Evolutionary conservation across 352 stramenopile species (phyloP).

Genomic region (Halophytophthora batemanensis): DNA sequence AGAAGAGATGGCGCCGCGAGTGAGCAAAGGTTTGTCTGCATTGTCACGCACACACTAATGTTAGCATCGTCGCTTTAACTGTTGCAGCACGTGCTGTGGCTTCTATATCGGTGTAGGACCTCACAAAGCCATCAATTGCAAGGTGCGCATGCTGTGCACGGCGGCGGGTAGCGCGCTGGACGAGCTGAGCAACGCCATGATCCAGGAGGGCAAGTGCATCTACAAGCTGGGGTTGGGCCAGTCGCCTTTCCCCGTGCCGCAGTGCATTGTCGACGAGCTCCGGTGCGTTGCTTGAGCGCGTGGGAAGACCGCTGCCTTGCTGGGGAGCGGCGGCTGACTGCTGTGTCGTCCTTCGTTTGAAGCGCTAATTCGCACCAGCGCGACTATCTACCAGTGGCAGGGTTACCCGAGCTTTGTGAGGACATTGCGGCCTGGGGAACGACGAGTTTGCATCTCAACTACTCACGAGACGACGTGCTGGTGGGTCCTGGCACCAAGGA

Average conservation of each 20-base stretch:
- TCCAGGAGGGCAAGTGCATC: conserved; percentile 71
- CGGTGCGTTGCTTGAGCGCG: conserved; percentile 32
- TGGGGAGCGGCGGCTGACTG: conserved; percentile 1
- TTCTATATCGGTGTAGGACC: conserved; percentile 37
- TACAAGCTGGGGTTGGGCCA: conserved; percentile 86
- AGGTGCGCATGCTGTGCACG: conserved; percentile 82
- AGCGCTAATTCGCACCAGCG: conserved; percentile 79
- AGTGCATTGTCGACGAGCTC: conserved; percentile 86
- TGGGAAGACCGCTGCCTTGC: conserved; percentile 7
- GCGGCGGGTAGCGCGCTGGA: conserved; percentile 76
- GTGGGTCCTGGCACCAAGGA: conserved; percentile 88
- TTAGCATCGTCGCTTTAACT: background rate
- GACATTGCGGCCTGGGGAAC: conserved; percentile 78
- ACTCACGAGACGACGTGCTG: conserved; percentile 76
- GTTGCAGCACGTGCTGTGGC: background rate
- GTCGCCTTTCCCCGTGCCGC: conserved; percentile 83
- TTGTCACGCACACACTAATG: background rate
- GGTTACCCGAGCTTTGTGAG: conserved; percentile 64
- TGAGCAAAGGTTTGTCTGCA: conserved; percentile 23
- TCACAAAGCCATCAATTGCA: conserved; percentile 83
- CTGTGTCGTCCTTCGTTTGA: conserved; percentile 1
- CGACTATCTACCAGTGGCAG: conserved; percentile 81
- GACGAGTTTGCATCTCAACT: conserved; percentile 49
- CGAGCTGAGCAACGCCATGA: conserved; percentile 85
- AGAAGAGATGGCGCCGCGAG: conserved; percentile 27